Evolutionary conservation across 768 basidiomycete species (phyloP).

Genomic region (Rhizopogon salebrosus): DNA sequence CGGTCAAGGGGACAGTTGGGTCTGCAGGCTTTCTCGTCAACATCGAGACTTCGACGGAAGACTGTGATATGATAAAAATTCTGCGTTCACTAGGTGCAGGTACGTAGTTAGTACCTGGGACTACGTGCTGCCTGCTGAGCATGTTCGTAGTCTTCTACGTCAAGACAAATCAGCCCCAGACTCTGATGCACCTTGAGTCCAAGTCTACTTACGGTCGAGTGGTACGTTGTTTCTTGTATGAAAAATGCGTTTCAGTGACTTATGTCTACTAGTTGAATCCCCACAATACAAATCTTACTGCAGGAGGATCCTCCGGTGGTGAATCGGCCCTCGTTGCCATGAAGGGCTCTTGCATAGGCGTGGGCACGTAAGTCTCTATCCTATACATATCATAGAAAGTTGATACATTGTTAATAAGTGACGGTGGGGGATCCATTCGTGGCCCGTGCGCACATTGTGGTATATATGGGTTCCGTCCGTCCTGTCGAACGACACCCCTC

Average conservation of each 20-base stretch:
- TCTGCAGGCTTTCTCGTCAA: slow-evolving; percentile 30
- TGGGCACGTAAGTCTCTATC: slow-evolving; percentile 31
- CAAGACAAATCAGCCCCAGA: slow-evolving; percentile 40
- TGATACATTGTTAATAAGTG: slow-evolving; percentile 6
- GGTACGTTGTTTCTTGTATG: slow-evolving; percentile 5
- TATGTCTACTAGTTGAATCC: slow-evolving; percentile 34
- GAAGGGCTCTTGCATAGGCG: slow-evolving; percentile 39
- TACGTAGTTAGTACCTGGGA: slow-evolving; percentile 4
- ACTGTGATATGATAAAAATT: slow-evolving; percentile 27
- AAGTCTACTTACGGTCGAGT: slow-evolving; percentile 29
- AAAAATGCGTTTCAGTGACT: not conserved
- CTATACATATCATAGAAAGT: not conserved
- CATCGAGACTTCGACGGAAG: slow-evolving; percentile 19
- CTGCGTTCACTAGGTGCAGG: slow-evolving; percentile 40
- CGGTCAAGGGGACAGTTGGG: slow-evolving; percentile 35
- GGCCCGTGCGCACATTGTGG: slow-evolving; percentile 32
- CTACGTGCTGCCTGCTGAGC: slow-evolving; percentile 3
- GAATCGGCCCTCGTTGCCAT: slow-evolving; percentile 44
- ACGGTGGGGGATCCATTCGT: slow-evolving; percentile 35
- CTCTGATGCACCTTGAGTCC: slow-evolving; percentile 35
- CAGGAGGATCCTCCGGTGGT: slow-evolving; percentile 52
- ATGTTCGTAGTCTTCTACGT: slow-evolving; percentile 33
- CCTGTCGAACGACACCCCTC: slow-evolving; percentile 26
- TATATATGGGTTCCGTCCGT: slow-evolving; percentile 38
- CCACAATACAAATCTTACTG: slow-evolving; percentile 35